phyloP scores from a whole-genome alignment of 202 grass and related monocot genomes.

The Musa balbisiana region DNA sequence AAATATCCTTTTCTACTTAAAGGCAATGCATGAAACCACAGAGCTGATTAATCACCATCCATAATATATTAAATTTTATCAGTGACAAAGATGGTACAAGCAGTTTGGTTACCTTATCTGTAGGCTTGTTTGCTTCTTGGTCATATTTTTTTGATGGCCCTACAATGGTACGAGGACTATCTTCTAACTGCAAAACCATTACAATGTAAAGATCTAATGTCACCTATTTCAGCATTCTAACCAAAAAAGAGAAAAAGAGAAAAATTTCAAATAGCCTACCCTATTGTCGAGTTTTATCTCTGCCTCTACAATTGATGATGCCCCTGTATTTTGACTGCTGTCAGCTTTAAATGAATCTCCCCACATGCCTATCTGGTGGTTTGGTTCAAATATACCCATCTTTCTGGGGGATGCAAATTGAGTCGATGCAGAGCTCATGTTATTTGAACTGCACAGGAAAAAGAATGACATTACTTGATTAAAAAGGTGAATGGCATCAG shows the following conservation, averaged over 20 bases:
- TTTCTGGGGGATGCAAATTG: conserved; percentile 49
- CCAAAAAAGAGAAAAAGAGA: conserved; percentile 12
- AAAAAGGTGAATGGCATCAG: background rate
- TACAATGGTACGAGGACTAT: conserved; percentile 30
- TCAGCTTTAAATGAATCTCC: conserved; percentile 54
- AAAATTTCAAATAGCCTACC: conserved; percentile 35
- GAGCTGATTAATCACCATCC: background rate
- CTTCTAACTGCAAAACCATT: conserved; percentile 38
- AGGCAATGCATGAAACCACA: conserved; percentile 2
- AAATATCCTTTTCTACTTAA: background rate
- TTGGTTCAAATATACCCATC: conserved; percentile 59
- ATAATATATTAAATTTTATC: background rate
- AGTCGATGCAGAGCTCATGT: conserved; percentile 58
- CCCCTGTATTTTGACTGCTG: conserved; percentile 56
- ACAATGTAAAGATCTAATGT: background rate
- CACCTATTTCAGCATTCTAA: background rate
- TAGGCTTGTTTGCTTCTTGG: conserved; percentile 56
- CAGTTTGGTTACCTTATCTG: conserved; percentile 48
- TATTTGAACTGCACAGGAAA: conserved; percentile 39
- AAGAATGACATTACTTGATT: background rate
- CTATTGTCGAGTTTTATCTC: conserved; percentile 44
- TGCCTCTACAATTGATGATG: conserved; percentile 48
- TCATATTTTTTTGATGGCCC: conserved; percentile 40
- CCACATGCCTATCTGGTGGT: conserved; percentile 43
- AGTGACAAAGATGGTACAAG: background rate